phyloP scores from a whole-genome alignment of 305 asterid genomes.

The Fraxinus nigra region DNA sequence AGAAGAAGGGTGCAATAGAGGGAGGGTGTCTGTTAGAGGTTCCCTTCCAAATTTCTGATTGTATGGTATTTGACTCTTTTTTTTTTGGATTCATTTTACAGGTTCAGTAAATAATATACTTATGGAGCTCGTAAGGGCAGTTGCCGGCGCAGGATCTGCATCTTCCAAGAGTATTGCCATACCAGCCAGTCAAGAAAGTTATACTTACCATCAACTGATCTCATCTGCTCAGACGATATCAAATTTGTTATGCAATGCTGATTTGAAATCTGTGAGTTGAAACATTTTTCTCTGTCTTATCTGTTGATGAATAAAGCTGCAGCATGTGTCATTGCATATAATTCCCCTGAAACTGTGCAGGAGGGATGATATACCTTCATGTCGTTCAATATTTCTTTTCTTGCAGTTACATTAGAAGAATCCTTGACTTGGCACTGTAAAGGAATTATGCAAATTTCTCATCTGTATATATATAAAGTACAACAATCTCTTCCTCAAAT shows the following conservation, averaged over 20 bases:
- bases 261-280: no score
- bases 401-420: not conserved
- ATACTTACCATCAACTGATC: no score
- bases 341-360: not conserved
- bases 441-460: constrained; percentile 3
- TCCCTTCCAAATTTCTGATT: not conserved
- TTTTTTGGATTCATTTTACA: not conserved
- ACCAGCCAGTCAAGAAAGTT: no score
- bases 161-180: no score
- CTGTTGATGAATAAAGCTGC: constrained; percentile 6
- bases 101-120: no score
- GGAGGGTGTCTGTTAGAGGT: not conserved
- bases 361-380: not conserved
- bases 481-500: no score
- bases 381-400: not conserved
- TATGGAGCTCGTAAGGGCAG: no score
- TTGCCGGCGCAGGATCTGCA: no score
- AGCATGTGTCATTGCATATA: not conserved
- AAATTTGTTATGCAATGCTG: no score
- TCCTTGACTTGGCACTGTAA: not conserved
- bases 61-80: not conserved
- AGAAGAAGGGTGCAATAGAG: no score
- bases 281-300: not conserved
- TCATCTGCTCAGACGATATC: no score
- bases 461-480: not conserved